Evolutionary conservation across 2,329 filamentous ascomycete genomes (phyloP).

Genomic region (Aureobasidium sp.): DNA sequence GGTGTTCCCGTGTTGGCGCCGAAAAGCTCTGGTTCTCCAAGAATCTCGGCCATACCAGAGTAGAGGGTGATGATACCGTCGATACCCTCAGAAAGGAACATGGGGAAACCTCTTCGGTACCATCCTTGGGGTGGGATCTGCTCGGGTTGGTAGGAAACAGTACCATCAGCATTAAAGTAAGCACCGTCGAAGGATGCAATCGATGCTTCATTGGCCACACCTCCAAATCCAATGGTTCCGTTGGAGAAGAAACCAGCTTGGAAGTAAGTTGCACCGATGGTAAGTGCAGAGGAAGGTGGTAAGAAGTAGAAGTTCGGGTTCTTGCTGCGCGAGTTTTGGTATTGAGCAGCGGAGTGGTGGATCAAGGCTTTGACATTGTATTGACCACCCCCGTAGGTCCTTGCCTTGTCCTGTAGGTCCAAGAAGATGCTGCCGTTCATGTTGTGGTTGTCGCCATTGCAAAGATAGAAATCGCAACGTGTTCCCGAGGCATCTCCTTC

Average conservation of each 20-base stretch:
- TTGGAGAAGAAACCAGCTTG: slow-evolving; percentile 6
- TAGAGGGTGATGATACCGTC: slow-evolving; percentile 8
- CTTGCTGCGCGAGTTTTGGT: slow-evolving; percentile 14
- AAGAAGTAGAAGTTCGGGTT: slow-evolving; percentile 17
- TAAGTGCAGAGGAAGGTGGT: neutral
- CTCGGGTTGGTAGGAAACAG: slow-evolving; percentile 6
- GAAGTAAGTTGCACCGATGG: slow-evolving; percentile 5
- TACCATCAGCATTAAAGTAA: neutral
- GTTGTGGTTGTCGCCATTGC: slow-evolving; percentile 18
- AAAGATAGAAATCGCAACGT: slow-evolving; percentile 16
- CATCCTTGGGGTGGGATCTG: slow-evolving; percentile 8
- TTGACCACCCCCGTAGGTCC: slow-evolving; percentile 16
- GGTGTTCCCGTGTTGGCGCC: neutral
- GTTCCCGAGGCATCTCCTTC: slow-evolving; percentile 17
- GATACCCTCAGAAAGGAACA: slow-evolving; percentile 2
- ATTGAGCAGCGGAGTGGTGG: slow-evolving; percentile 15
- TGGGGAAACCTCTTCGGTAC: slow-evolving; percentile 6
- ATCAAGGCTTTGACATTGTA: slow-evolving; percentile 18
- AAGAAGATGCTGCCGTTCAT: slow-evolving; percentile 15
- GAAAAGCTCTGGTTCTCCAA: slow-evolving; percentile 2
- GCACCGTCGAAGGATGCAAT: slow-evolving; percentile 5
- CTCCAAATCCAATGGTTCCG: slow-evolving; percentile 3
- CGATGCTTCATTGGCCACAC: slow-evolving; percentile 7
- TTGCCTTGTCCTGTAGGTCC: slow-evolving; percentile 16
- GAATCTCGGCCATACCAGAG: neutral